Percentiles rank a stretch among this genome's conserved stretches.
phyloP scores from a whole-genome alignment of 305 asterid genomes.

The Striga hermonthica region DNA sequence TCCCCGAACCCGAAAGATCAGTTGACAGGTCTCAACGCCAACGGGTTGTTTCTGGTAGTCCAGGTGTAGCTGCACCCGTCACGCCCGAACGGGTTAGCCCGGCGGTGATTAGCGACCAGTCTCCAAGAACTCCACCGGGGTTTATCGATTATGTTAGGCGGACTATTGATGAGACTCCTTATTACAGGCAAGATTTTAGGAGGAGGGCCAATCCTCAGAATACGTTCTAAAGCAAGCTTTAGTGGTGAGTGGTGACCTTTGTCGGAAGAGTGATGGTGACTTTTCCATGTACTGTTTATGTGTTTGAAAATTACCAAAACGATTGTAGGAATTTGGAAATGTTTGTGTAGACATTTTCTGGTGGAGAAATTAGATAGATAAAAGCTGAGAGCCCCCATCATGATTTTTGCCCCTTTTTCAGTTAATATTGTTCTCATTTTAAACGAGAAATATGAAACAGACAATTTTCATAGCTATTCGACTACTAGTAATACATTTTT shows the following conservation, averaged over 20 bases:
- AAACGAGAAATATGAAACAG: too few species aligned
- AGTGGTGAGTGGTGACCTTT: not conserved
- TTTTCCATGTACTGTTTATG: not conserved
- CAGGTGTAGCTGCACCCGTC: constrained; percentile 43
- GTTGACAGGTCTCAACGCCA: constrained; percentile 8
- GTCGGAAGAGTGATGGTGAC: not conserved
- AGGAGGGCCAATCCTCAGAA: constrained; percentile 76
- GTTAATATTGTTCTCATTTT: too few species aligned
- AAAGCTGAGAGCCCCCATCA: too few species aligned
- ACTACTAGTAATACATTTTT: too few species aligned
- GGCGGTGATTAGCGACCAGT: constrained; percentile 43
- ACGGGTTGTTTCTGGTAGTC: constrained; percentile 32
- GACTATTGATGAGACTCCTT: constrained; percentile 88
- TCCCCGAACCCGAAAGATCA: constrained; percentile 45
- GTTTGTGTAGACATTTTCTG: too few species aligned
- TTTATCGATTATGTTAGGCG: constrained; percentile 78
- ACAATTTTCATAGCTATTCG: too few species aligned
- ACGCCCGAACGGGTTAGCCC: constrained; percentile 62
- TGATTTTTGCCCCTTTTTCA: too few species aligned
- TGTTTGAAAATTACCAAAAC: not conserved
- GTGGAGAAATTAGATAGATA: too few species aligned
- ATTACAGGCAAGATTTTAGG: constrained; percentile 73
- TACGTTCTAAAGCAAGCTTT: constrained; percentile 47
- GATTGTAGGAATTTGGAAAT: too few species aligned
- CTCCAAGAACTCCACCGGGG: constrained; percentile 92